phyloP scores from a whole-genome alignment of 139 green algal species.

The Chlamydomonas incerta region DNA sequence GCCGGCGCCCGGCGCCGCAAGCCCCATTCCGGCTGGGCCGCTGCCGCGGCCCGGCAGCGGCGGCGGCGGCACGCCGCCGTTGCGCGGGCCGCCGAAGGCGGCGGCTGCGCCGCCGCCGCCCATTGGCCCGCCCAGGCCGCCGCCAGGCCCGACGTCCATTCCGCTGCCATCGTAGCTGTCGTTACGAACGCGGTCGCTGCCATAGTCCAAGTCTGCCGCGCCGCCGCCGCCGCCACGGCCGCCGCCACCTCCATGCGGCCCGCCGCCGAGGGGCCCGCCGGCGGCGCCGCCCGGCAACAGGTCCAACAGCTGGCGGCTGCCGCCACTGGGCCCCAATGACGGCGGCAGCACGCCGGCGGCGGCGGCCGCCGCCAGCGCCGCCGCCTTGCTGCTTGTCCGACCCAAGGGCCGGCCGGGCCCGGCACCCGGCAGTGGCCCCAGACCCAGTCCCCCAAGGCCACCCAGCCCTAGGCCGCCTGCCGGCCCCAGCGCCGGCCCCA shows the following conservation, averaged over 20 bases:
- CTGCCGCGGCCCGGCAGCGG: no score
- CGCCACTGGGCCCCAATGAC: background rate
- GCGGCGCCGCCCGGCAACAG: background rate
- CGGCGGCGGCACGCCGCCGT: no score
- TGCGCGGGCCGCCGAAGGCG: background rate
- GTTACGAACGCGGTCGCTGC: no score
- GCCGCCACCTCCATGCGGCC: background rate
- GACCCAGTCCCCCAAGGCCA: background rate
- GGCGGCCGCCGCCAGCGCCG: constrained; percentile 6
- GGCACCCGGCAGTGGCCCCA: background rate
- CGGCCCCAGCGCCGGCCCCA: background rate
- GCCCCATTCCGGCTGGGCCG: no score
- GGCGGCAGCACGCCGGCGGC: constrained; percentile 3
- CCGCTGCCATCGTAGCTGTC: background rate
- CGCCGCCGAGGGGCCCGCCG: background rate
- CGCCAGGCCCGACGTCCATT: background rate
- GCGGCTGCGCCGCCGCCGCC: no score
- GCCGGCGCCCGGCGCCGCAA: no score
- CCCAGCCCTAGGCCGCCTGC: background rate
- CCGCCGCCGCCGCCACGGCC: background rate
- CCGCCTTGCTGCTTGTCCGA: background rate
- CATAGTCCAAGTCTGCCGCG: background rate
- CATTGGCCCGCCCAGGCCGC: no score
- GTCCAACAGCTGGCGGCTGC: constrained; percentile 17
- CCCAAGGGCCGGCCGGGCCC: background rate